phyloP scores from a whole-genome alignment of 1,284 basidiomycete species.

The Cryptococcus neoformans region DNA sequence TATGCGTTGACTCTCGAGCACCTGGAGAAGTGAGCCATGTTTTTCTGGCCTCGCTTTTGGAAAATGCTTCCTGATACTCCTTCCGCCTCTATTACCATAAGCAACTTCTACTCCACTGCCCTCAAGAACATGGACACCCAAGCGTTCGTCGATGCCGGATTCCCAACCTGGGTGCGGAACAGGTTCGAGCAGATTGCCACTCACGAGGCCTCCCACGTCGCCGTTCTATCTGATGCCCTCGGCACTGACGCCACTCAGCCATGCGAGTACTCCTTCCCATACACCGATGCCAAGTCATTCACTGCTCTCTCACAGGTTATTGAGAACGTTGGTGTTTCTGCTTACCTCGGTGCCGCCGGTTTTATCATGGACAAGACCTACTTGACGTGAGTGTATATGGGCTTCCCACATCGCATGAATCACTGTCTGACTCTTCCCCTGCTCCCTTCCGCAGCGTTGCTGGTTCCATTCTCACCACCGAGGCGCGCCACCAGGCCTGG shows the following conservation, averaged over 20 bases:
- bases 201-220: constrained; percentile 60
- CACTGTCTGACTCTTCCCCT: no score
- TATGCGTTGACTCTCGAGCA: constrained; percentile 68
- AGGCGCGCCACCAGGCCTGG: constrained; percentile 68
- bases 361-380: constrained; percentile 44
- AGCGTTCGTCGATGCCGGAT: constrained; percentile 63
- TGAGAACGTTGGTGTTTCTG: constrained; percentile 70
- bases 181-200: constrained; percentile 54
- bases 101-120: constrained; percentile 48
- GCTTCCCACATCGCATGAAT: no score
- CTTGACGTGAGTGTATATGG: constrained; percentile 35
- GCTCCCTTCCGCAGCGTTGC: constrained; percentile 46
- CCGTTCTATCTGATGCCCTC: constrained; percentile 55
- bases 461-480: constrained; percentile 51
- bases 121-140: constrained; percentile 62
- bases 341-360: constrained; percentile 31
- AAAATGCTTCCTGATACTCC: background rate
- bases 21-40: constrained; percentile 57
- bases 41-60: constrained; percentile 51
- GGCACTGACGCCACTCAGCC: constrained; percentile 45
- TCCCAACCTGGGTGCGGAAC: constrained; percentile 36
- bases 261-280: constrained; percentile 21
- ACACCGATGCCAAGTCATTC: constrained; percentile 58
- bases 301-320: constrained; percentile 51
- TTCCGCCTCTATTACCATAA: constrained; percentile 3